These are phyloP conservation scores for Podospora pseudocomata DNA, from an alignment of 495 filamentous ascomycete genomes.

Conservation along the genomic window DNA sequence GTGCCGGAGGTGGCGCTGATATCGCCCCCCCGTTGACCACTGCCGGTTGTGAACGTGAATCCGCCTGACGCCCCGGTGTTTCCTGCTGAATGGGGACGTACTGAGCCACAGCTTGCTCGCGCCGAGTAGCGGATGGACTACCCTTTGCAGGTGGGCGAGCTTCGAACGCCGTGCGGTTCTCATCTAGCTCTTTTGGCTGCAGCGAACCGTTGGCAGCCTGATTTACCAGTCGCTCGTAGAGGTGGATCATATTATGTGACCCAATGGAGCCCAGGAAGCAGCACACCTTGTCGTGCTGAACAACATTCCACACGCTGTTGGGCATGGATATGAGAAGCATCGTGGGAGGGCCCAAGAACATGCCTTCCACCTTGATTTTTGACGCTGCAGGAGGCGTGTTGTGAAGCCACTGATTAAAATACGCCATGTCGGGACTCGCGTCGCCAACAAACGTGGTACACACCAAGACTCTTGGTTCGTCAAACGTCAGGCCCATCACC, in stretches of 20 bases:
- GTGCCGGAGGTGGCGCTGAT: neutral
- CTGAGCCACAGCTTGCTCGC: conserved; percentile 14
- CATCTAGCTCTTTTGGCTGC: conserved; percentile 47
- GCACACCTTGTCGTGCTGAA: conserved; percentile 55
- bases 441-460: conserved; percentile 57
- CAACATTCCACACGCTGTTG: conserved; percentile 51
- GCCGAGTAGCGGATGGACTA: conserved; percentile 27
- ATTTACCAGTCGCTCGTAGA: conserved; percentile 51
- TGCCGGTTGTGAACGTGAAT: conserved; percentile 4
- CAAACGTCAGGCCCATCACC: conserved; percentile 48
- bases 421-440: conserved; percentile 54
- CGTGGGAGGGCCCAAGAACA: conserved; percentile 56
- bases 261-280: conserved; percentile 54
- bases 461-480: conserved; percentile 51
- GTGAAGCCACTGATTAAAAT: conserved; percentile 55
- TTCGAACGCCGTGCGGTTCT: conserved; percentile 47
- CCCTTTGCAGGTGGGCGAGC: conserved; percentile 30
- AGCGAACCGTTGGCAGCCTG: conserved; percentile 34
- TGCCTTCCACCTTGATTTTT: conserved; percentile 54
- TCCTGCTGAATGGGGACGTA: conserved; percentile 33
- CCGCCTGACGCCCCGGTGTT: conserved; percentile 26
- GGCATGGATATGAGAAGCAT: conserved; percentile 58
- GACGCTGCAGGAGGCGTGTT: conserved; percentile 45
- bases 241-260: conserved; percentile 55
- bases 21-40: neutral